These are phyloP conservation scores for Saccharum spontaneum DNA, from an alignment of 176 grass and related monocot species.

Conservation along the genomic window DNA sequence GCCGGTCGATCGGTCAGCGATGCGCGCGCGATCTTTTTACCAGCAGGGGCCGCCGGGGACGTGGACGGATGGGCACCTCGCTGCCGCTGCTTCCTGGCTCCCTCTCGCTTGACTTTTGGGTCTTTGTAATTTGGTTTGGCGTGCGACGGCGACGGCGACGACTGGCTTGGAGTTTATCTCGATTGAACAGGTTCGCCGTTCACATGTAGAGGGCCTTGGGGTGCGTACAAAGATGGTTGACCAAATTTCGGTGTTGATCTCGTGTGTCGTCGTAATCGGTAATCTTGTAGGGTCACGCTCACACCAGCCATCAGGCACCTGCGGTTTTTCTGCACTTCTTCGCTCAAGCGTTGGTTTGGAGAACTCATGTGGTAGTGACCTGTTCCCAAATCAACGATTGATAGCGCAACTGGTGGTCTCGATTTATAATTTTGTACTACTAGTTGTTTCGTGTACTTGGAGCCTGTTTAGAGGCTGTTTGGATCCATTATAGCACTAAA, in stretches of 20 bases:
- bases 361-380: background rate
- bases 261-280: background rate
- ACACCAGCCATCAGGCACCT: background rate
- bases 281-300: background rate
- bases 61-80: background rate
- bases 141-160: background rate
- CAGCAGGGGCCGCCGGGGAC: background rate
- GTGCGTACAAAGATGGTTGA: background rate
- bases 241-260: background rate
- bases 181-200: background rate
- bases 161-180: background rate
- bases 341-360: background rate
- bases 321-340: background rate
- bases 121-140: background rate
- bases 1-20: constrained; percentile 21
- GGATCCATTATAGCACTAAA: too few species aligned
- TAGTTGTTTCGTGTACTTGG: too few species aligned
- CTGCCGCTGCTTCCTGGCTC: background rate
- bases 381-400: background rate
- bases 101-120: constrained; percentile 29
- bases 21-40: background rate
- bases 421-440: background rate
- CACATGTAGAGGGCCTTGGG: background rate
- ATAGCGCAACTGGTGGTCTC: background rate
- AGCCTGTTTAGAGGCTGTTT: too few species aligned